Evolutionary conservation across 441 rosid species (phyloP), one percentile per base, ranked within the genome.

Genomic region (Pelargonium fulgidum): DNA sequence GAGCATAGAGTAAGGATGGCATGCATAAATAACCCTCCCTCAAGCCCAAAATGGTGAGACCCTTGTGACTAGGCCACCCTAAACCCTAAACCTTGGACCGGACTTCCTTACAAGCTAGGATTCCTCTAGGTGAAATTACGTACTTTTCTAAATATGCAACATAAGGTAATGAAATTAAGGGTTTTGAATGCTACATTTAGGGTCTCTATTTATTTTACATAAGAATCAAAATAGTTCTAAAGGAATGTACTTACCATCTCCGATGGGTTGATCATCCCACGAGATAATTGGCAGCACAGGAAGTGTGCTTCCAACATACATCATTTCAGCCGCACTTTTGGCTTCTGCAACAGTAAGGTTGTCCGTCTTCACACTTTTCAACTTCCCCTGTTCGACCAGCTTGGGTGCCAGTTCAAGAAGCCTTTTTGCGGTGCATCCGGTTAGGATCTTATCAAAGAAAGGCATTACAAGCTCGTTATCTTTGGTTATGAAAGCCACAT

Each of bases 301-400:
- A 67, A 88, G 86, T 26, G 89, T 85, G 85, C 93, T 88, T 58
- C 93, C 88, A 3, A 86, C 78, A 63, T 68, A 86, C 90, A 86
- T 86, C 87, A 88, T 88, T 76, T 86, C 90, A 9, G 78, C 77
- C 0, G 82, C 77, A 9, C 72, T 72, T 74, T 85, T 86, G 62
- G 82, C 93, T 68, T 88, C 85, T 59, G 81, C 80, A 6, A 73
- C 75, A 0, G 79, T 81, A 20, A 88, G 72, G 63, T 75, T 81
- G 19, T 50, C 72, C 7, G 79, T 85, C 63, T 73, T 83, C 29
- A 82, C 75, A 45, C 83, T 61, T 64, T 78, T 88, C 67, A 88
- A 65, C 8, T 41, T 65, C 70, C 90, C 88, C 70, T 76, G 83
- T 75, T 86, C 84, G 0, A 85, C 79, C 77, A 88, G 73, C 76